Evolutionary conservation across 1,284 basidiomycete genomes (phyloP), one percentile per base, ranked within the genome.

Genomic region (Xerocomus amazonicus): DNA sequence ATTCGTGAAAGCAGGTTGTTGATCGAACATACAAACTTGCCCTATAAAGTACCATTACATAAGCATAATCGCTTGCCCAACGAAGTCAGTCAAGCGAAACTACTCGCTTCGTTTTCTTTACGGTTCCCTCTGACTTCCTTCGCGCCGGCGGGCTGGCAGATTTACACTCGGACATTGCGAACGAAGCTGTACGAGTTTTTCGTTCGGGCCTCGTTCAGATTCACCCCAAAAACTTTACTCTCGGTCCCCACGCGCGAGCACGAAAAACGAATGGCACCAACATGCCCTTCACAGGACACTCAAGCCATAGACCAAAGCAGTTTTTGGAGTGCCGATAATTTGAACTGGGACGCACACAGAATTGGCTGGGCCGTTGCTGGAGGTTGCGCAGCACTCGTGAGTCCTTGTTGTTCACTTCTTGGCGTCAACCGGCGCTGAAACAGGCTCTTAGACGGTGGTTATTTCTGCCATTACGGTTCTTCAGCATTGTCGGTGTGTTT

Each of bases 341-440:
- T 76, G 19, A 66, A 81, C 55, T 85, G 81, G 83, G 79, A 83
- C 53, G 61, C 70, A 8, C 86, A 88, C 66, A 72, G 78, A 57
- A 79, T 87, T 62, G 87, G 87, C 36, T 90, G 87, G 87, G 72
- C 84, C 7, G 74, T 90, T 50, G 78, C 85, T 9, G 88, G 88
- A 28, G 75, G 68, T 13, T 85, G 82, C 56, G 73, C 87, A 4
- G 66, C 70, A 28, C 54, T 81, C 41, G 84, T 90, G 58, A 56
- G 85, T 77, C 23, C 16, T 17, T 29, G 3, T 32, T 44, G 16
- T 17, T 46, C 23, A 17, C 26, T 16, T 12, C 8, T 32, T 4
- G 7, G 6, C 13, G 13, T 26, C 19, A 51, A 48, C 19, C 4
- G 4, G 13, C 33, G 29, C 8, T 40, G 27, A 43, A 46, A 48